Base-by-base conservation (phyloP, 768 basidiomycete species). In the Dentipellis fragilis region DNA sequence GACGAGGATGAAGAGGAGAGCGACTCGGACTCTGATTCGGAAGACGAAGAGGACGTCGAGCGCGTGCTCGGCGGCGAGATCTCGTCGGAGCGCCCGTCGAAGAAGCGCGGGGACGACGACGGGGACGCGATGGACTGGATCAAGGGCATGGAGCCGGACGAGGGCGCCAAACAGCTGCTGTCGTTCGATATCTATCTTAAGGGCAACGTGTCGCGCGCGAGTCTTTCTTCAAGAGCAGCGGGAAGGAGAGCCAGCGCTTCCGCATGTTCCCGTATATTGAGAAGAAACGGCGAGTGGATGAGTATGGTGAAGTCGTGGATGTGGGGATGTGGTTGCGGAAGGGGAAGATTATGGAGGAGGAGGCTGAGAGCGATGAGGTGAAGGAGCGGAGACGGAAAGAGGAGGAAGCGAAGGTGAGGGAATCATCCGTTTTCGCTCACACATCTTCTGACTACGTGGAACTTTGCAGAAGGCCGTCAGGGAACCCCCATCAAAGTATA, bases 201-300 rank as follows among this genome's bases (percentile, higher is more conserved):
- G 68, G 94, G 94, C n/a, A 93, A 95, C 59, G 89, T 93, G 48
- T 85, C 88, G 23, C 87, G 89, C 60, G 76, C 87, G 22, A 88
- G 1, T 85, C 86, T 2, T 93, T 93, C 72, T 95, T 93, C 77
- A 93, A 92, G 68, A 85, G 74, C 56, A 73, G 81, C 9, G 82
- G 81, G 12, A 75, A 77, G 10, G 84, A 87, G 61, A 73, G 79
- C 14, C 89, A 88, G 59, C 76, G 96, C 52, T 98, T 89, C 68
- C 79, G 95, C 60, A 97, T 97, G 93, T 98, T 97, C 72, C 96
- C 96, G 0, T 93, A 92, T 61, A 83, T 95, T 29, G 95, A 98
- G 71, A 87, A 90, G 70, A 90, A 87, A 65, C 75, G 92, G 61
- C 79, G 89, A 61, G 89, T 98, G 19, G 96, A 99, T 66, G 90